phyloP scores from a whole-genome alignment of 148 eudicot species.

The Hydrangea macrophylla region DNA sequence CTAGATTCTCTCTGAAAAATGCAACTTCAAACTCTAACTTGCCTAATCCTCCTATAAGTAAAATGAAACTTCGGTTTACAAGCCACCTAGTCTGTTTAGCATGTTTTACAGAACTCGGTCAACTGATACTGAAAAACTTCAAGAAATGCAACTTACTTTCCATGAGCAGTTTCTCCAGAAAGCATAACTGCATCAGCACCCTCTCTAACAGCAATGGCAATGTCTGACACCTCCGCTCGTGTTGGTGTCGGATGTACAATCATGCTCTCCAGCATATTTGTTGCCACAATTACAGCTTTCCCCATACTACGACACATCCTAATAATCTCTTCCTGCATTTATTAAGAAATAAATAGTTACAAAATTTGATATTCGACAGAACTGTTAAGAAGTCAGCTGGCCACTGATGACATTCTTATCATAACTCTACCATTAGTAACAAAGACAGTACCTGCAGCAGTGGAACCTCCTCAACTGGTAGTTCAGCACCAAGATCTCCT shows the following conservation, averaged over 20 bases:
- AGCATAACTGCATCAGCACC: slow-evolving; percentile 99
- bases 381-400: not conserved
- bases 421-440: slow-evolving; percentile 3
- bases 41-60: not conserved
- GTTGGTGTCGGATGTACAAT: slow-evolving; percentile 99
- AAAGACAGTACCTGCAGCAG: slow-evolving; percentile 59
- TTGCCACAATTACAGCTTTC: slow-evolving; percentile 96
- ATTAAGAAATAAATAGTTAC: slow-evolving; percentile 1
- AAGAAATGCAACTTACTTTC: slow-evolving; percentile 62
- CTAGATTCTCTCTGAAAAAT: not conserved
- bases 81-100: not conserved
- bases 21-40: not conserved
- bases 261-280: slow-evolving; percentile 99
- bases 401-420: not conserved
- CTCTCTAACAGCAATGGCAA: slow-evolving; percentile 95
- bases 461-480: slow-evolving; percentile 86
- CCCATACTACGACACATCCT: slow-evolving; percentile 92
- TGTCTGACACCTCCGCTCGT: slow-evolving; percentile 97
- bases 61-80: not conserved
- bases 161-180: slow-evolving; percentile 99
- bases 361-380: not conserved
- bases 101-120: not conserved
- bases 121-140: not conserved
- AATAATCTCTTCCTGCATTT: slow-evolving; percentile 86
- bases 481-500: slow-evolving; percentile 94